These are phyloP conservation scores for Zymoseptoria passerinii DNA, from an alignment of 2,329 filamentous ascomycete genomes.

Conservation along the genomic window DNA sequence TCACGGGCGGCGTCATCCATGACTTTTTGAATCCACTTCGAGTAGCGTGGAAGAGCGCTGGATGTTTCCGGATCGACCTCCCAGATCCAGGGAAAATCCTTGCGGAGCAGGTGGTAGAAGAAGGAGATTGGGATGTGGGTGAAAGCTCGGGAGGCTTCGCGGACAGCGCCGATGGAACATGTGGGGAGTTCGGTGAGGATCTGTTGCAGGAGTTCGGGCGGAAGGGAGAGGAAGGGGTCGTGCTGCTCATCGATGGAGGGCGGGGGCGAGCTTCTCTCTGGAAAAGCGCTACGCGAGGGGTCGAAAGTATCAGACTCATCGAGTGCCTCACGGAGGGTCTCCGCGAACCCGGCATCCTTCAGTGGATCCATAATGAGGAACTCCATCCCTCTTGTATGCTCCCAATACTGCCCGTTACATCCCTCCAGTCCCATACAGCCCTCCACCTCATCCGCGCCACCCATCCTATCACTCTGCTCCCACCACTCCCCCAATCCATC, in stretches of 20 bases:
- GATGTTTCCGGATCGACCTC: conserved; percentile 5
- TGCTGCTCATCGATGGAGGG: not conserved
- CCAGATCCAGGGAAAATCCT: conserved; percentile 16
- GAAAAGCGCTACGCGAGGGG: not conserved
- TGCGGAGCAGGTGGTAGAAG: conserved; percentile 7
- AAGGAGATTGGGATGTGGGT: conserved; percentile 9
- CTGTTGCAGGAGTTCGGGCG: conserved; percentile 1
- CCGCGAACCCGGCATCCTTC: not conserved
- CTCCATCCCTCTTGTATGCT: conserved; percentile 1
- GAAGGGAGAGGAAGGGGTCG: conserved; percentile 5
- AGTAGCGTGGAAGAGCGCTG: not conserved
- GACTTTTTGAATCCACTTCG: conserved; percentile 1
- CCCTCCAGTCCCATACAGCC: not conserved
- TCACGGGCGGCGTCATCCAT: not conserved
- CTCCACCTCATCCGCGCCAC: not conserved
- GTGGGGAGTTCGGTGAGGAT: conserved; percentile 3
- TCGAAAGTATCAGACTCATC: not conserved
- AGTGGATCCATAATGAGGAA: conserved; percentile 8
- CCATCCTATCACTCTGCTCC: not conserved
- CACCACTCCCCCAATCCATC: conserved; percentile 5
- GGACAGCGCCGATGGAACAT: conserved; percentile 4
- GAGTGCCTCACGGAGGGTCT: not conserved
- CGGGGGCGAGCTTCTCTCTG: not conserved
- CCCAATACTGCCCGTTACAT: conserved; percentile 8
- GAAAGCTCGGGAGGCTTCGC: conserved; percentile 10